These are phyloP conservation scores for Chlorella sorokiniana DNA, from an alignment of 139 green algal species.

Conservation along the genomic window DNA sequence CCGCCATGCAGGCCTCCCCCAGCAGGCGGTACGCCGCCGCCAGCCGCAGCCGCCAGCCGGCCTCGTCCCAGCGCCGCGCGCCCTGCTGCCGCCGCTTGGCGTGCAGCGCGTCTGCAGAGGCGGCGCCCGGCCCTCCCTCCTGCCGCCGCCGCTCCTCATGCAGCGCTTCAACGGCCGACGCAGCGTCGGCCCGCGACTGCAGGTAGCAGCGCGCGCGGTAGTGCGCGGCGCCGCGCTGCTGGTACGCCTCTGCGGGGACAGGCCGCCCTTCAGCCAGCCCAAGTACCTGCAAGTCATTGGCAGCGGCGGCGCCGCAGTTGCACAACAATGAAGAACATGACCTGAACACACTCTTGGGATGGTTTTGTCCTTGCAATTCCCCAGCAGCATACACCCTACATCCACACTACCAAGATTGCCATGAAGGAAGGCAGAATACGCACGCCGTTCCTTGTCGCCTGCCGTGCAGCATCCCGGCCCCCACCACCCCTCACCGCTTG, in stretches of 20 bases:
- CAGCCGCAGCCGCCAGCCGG: not conserved
- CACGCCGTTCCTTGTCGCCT: too few species aligned
- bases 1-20: slow-evolving; percentile 42
- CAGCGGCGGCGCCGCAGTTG: too few species aligned
- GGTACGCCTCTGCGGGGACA: slow-evolving; percentile 34
- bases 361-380: not conserved
- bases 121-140: not conserved
- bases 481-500: not conserved
- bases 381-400: not conserved
- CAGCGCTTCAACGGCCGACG: slow-evolving; percentile 9
- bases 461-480: not conserved
- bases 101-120: not conserved
- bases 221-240: slow-evolving; percentile 34
- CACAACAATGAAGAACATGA: not conserved
- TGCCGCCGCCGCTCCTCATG: not conserved
- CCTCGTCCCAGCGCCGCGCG: not conserved
- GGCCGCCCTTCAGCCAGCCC: slow-evolving; percentile 39
- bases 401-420: not conserved
- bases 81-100: not conserved
- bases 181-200: slow-evolving; percentile 38
- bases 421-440: not conserved
- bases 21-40: slow-evolving; percentile 32
- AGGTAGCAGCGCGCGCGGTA: slow-evolving; percentile 42
- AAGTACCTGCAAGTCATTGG: slow-evolving; percentile 41
- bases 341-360: too few species aligned